These are phyloP conservation scores for Phytopythium oedochilum DNA, from an alignment of 352 stramenopile genomes.

Conservation along the genomic window DNA sequence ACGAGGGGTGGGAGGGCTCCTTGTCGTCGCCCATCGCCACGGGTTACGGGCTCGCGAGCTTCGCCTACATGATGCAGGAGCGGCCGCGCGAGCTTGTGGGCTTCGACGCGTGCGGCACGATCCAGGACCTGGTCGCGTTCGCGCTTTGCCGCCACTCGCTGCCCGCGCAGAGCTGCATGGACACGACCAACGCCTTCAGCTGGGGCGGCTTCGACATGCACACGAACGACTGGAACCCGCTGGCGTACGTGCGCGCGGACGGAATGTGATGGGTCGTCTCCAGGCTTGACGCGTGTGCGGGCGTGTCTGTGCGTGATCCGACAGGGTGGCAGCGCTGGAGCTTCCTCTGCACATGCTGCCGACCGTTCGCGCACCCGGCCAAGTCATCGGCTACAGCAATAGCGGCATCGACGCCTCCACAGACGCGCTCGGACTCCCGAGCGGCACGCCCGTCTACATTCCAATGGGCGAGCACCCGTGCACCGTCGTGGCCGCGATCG, in stretches of 20 bases:
- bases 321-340: conserved; percentile 41
- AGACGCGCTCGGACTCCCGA: conserved; percentile 24
- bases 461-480: conserved; percentile 73
- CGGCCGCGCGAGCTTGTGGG: conserved; percentile 15
- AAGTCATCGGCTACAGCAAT: conserved; percentile 31
- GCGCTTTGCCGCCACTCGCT: conserved; percentile 36
- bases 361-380: conserved; percentile 28
- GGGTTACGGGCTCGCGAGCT: conserved; percentile 63
- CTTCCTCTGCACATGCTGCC: conserved; percentile 50
- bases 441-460: conserved; percentile 28
- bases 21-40: conserved; percentile 35
- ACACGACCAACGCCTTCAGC: conserved; percentile 67
- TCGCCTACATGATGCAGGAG: conserved; percentile 35
- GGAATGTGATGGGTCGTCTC: not conserved
- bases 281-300: not conserved
- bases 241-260: conserved; percentile 20
- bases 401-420: not conserved
- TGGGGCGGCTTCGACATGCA: conserved; percentile 57
- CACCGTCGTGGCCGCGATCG: conserved; percentile 42
- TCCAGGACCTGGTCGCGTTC: conserved; percentile 67
- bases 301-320: not conserved
- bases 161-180: conserved; percentile 34
- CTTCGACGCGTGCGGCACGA: conserved; percentile 65
- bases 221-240: conserved; percentile 32
- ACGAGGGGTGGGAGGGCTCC: not conserved